Evolutionary conservation across 2,329 filamentous ascomycete species (phyloP), one percentile per base, ranked within the genome.

Genomic region (Fusarium kyushuense): DNA sequence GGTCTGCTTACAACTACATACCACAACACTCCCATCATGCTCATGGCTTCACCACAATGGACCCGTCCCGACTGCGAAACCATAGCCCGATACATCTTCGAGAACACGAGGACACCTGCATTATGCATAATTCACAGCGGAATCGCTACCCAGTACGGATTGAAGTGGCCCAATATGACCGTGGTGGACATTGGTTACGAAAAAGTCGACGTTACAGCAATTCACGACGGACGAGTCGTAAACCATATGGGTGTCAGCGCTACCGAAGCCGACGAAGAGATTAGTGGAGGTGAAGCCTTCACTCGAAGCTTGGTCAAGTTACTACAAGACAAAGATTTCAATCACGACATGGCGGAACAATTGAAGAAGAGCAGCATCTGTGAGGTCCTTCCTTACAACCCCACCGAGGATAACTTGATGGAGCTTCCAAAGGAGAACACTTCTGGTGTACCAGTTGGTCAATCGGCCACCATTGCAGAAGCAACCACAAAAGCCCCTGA

Each of bases 101-200:
- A 99, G 80, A 96, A 96, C 80, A 97, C 97, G 76, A 96, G 95
- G 82, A 96, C 93, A 0, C 96, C 96, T 0, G 94, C 93, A 0
- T 91, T 99, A 52, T 94, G 92, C 72, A 86, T 98, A 66, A 91
- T 99, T 82, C 92, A 98, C 79, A 91, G 93, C 72, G 94, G 93
- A 5, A 82, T 96, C 46, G 94, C 96, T 27, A 92, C 93, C 1
- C 90, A 96, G 58, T 98, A 96, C 75, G 94, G 93, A 13, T 86
- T 94, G 30, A 88, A 87, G 77, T 86, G 84, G 82, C 86, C 90
- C 32, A 93, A 88, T 72, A 90, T 96, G 74, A 96, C 93, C 0
- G 88, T 99, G 21, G 86, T 99, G 25, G 96, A 99, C 77, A 91
- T 99, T 62, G 96, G 96, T 13, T 93, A 90, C 77, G 89, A 93